These are phyloP conservation scores for Colletotrichum liaoningense DNA, from an alignment of 2,329 filamentous ascomycete genomes.

Conservation along the genomic window DNA sequence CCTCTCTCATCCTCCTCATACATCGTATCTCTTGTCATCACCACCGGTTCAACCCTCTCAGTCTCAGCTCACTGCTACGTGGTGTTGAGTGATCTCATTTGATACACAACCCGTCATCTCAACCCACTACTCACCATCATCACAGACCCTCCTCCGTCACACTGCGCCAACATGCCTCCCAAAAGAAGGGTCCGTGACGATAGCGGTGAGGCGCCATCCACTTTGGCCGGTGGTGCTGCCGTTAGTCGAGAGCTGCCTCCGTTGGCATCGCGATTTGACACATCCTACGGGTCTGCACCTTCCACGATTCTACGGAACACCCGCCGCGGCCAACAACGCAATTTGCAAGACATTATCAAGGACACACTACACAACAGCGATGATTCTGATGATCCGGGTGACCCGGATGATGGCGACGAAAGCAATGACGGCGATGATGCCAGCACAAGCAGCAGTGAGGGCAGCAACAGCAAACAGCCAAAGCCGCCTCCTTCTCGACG, in stretches of 20 bases:
- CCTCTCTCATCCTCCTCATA: neutral
- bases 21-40: neutral
- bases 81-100: slow-evolving; percentile 6
- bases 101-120: neutral
- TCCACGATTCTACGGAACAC: slow-evolving; percentile 36
- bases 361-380: slow-evolving; percentile 33
- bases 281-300: slow-evolving; percentile 40
- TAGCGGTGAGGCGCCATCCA: slow-evolving; percentile 11
- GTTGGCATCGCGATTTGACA: slow-evolving; percentile 37
- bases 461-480: neutral
- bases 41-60: neutral
- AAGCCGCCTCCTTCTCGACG: neutral
- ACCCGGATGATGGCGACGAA: neutral
- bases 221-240: slow-evolving; percentile 32
- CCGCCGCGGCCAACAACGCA: slow-evolving; percentile 37
- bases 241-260: slow-evolving; percentile 38
- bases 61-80: neutral
- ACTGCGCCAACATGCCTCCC: slow-evolving; percentile 30
- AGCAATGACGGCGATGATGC: slow-evolving; percentile 1
- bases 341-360: slow-evolving; percentile 37
- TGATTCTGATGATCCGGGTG: neutral
- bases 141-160: neutral
- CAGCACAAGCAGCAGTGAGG: neutral
- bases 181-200: slow-evolving; percentile 17
- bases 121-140: slow-evolving; percentile 1